These are phyloP conservation scores for Chrysopogon serrulatus DNA, from an alignment of 176 grass and related monocot genomes.

Conservation along the genomic window DNA sequence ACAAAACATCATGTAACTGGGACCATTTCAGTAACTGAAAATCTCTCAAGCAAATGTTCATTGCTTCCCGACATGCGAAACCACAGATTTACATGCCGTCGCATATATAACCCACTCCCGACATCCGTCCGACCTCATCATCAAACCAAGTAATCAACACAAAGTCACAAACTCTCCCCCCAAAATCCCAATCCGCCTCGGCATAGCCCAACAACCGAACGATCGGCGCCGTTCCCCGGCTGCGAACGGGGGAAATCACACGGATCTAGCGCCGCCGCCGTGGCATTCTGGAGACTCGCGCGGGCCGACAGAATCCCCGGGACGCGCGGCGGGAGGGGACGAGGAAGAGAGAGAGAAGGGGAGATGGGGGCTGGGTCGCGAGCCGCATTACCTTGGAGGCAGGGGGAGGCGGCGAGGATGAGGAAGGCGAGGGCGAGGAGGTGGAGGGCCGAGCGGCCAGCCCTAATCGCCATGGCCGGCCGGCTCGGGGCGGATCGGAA, in stretches of 20 bases:
- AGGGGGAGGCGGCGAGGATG: constrained; percentile 44
- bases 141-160: not conserved
- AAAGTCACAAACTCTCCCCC: not conserved
- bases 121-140: not conserved
- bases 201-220: not conserved
- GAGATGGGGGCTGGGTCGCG: not conserved
- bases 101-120: not conserved
- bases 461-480: constrained; percentile 90
- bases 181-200: not conserved
- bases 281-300: not conserved
- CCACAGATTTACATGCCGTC: not conserved
- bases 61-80: not conserved
- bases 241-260: not conserved
- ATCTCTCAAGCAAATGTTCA: not conserved
- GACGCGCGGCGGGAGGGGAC: not conserved
- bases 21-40: not conserved
- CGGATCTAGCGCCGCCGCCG: constrained; percentile 24
- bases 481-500: constrained; percentile 40
- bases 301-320: not conserved
- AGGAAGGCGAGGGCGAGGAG: constrained; percentile 33
- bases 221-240: not conserved
- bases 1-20: not conserved
- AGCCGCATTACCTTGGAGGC: constrained; percentile 53
- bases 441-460: constrained; percentile 45
- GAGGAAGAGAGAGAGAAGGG: not conserved